Percentiles rank a stretch among this genome's conserved stretches.
Evolutionary conservation across 148 eudicot species (phyloP).

Genomic region (Agrostemma githago): DNA sequence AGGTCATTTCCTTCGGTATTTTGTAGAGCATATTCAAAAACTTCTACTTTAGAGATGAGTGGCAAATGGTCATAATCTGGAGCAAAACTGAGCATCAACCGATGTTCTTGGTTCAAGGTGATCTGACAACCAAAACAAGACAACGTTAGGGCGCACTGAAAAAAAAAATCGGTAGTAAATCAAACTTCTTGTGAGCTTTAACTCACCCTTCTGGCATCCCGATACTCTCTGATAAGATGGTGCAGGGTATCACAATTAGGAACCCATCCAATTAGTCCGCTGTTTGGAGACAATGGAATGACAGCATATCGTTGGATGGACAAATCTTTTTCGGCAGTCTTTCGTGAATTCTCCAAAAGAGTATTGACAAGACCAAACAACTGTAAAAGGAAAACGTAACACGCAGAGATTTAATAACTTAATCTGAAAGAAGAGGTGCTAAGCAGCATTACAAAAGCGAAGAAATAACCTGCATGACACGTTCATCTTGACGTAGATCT

Average conservation of each 20-base stretch:
- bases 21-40: conserved; percentile 83
- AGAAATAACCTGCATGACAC: conserved; percentile 88
- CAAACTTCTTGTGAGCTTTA: conserved; percentile 1
- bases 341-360: conserved; percentile 81
- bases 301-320: conserved; percentile 87
- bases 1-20: conserved; percentile 95
- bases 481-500: conserved; percentile 99
- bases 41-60: conserved; percentile 91
- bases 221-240: conserved; percentile 89
- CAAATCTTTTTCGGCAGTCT: conserved; percentile 89
- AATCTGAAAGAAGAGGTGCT: neutral
- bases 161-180: conserved; percentile 3
- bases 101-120: conserved; percentile 89
- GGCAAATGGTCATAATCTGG: conserved; percentile 95
- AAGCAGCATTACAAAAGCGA: neutral
- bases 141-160: conserved; percentile 22
- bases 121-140: conserved; percentile 47
- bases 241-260: conserved; percentile 98
- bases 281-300: conserved; percentile 92
- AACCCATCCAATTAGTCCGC: conserved; percentile 98
- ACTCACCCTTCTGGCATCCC: conserved; percentile 93
- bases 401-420: neutral
- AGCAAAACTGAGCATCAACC: conserved; percentile 84
- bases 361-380: conserved; percentile 96
- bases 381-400: conserved; percentile 36